A percentile compares a stretch with the other conserved stretches of the same genome.
Evolutionary conservation across 345 rosid species (phyloP).

Genomic region (Eucalyptus cladocalyx): DNA sequence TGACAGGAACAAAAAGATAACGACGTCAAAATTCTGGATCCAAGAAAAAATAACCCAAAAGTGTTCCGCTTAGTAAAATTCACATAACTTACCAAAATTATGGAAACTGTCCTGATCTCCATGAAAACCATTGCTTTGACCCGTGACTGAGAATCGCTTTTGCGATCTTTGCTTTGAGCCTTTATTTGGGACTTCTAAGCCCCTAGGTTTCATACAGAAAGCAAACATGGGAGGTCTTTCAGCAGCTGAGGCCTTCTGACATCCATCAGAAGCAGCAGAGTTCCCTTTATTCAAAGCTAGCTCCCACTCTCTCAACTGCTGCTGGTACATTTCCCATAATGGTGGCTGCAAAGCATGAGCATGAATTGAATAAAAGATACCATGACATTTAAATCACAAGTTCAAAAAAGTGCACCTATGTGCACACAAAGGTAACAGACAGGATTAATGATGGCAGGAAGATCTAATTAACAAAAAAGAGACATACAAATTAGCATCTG

Average conservation of each 20-base stretch:
- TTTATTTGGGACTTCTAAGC: conserved; percentile 81
- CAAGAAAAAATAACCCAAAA: neutral
- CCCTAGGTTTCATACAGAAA: conserved; percentile 94
- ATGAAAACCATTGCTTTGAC: conserved; percentile 25
- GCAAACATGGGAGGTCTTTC: conserved; percentile 97
- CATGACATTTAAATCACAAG: neutral
- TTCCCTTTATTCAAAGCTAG: conserved; percentile 32
- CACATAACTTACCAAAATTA: conserved; percentile 18
- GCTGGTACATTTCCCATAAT: conserved; percentile 83
- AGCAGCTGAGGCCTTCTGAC: conserved; percentile 22
- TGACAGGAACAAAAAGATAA: conserved; percentile 4
- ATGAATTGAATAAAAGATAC: neutral
- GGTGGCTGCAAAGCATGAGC: conserved; percentile 46
- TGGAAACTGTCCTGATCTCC: conserved; percentile 57
- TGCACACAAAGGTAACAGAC: neutral
- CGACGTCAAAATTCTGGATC: neutral
- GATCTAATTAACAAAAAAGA: neutral
- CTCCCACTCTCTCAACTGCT: conserved; percentile 78
- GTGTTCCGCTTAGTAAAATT: neutral
- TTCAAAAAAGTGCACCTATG: neutral
- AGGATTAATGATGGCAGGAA: neutral
- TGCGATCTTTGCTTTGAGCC: conserved; percentile 91
- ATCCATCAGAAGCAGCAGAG: conserved; percentile 24
- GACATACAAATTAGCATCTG: neutral
- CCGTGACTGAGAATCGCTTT: conserved; percentile 49